These are phyloP conservation scores for Cinnamomum micranthum DNA, from an alignment of 164 flowering plant species.

Conservation along the genomic window DNA sequence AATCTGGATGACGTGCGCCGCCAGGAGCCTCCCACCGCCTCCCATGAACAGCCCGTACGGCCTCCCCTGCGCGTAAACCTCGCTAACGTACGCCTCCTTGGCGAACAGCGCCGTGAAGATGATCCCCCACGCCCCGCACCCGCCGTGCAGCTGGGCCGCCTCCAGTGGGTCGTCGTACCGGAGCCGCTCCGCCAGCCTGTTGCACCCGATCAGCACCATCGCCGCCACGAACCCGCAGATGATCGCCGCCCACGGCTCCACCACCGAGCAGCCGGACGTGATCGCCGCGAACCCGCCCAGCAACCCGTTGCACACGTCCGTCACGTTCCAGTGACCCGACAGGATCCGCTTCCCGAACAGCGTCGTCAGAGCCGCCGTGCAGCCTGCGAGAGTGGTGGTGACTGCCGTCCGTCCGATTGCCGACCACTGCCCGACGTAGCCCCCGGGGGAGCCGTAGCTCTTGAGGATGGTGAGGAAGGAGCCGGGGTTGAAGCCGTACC, in stretches of 20 bases:
- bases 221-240: conserved; percentile 74
- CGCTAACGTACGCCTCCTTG: conserved; percentile 39
- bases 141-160: conserved; percentile 81
- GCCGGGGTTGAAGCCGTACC: conserved; percentile 88
- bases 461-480: conserved; percentile 46
- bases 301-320: conserved; percentile 72
- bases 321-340: conserved; percentile 68
- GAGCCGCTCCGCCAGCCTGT: conserved; percentile 46
- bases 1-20: conserved; percentile 62
- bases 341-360: conserved; percentile 55
- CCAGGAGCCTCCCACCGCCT: conserved; percentile 63
- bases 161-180: conserved; percentile 74
- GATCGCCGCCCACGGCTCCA: conserved; percentile 82
- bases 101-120: conserved; percentile 76
- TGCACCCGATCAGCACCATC: conserved; percentile 45
- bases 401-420: conserved; percentile 71
- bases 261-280: conserved; percentile 75
- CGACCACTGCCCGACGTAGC: conserved; percentile 62
- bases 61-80: conserved; percentile 47
- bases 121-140: conserved; percentile 86
- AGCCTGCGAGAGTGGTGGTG: conserved; percentile 72
- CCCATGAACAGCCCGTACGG: conserved; percentile 83
- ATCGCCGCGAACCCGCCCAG: conserved; percentile 80
- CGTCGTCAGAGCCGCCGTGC: conserved; percentile 64
- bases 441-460: conserved; percentile 27